A percentile compares a stretch with the other conserved stretches of the same genome.
phyloP scores from a whole-genome alignment of 2,329 filamentous ascomycete genomes.

The Ophiocordyceps polyrhachis-furcata region DNA sequence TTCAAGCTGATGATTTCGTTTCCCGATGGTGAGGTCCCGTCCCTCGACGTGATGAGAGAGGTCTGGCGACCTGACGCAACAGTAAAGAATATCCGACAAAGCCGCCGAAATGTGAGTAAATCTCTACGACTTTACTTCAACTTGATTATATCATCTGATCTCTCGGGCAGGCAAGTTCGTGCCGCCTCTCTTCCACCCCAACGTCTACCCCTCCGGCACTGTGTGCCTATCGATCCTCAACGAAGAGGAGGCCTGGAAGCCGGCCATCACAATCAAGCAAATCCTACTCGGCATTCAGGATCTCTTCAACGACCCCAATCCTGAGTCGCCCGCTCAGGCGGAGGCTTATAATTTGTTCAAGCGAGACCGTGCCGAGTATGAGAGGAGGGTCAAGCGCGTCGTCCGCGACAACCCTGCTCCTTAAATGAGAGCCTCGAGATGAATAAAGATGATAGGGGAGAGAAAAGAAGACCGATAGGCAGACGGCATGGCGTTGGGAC shows the following conservation, averaged over 20 bases:
- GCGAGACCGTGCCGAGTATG: slow-evolving; percentile 72
- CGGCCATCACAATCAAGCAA: slow-evolving; percentile 95
- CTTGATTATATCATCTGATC: neutral
- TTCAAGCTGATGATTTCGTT: slow-evolving; percentile 91
- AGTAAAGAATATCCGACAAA: slow-evolving; percentile 86
- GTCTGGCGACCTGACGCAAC: neutral
- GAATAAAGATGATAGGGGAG: neutral
- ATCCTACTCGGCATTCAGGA: slow-evolving; percentile 93
- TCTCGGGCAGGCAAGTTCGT: slow-evolving; percentile 65
- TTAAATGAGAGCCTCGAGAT: slow-evolving; percentile 14
- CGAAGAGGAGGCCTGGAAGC: slow-evolving; percentile 97
- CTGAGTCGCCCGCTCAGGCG: slow-evolving; percentile 88
- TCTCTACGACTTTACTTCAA: neutral
- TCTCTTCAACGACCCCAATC: slow-evolving; percentile 88
- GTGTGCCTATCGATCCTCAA: slow-evolving; percentile 95
- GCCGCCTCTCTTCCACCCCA: slow-evolving; percentile 91
- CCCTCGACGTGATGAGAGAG: neutral
- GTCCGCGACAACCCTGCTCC: slow-evolving; percentile 79
- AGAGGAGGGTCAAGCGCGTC: slow-evolving; percentile 68
- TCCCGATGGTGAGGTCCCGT: slow-evolving; percentile 55
- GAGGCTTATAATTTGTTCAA: slow-evolving; percentile 96
- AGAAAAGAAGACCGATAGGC: slow-evolving; percentile 14
- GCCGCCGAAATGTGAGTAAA: slow-evolving; percentile 77
- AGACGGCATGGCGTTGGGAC: slow-evolving; percentile 1
- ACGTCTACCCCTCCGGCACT: slow-evolving; percentile 95